Evolutionary conservation across 768 basidiomycete genomes (phyloP).

Genomic region (Suillus lakei): DNA sequence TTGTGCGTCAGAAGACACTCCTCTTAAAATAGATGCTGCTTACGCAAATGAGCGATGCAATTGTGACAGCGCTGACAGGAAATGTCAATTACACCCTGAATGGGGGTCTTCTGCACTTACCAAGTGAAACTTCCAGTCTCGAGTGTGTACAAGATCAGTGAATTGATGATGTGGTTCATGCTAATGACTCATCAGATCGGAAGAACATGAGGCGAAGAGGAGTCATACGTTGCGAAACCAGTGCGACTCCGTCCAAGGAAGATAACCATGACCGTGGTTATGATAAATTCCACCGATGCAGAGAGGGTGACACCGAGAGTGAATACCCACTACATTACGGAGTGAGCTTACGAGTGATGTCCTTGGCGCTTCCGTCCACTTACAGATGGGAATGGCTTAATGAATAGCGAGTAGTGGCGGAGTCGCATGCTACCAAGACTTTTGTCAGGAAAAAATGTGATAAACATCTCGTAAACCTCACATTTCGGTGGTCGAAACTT

Average conservation of each 20-base stretch:
- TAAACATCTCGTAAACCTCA: constrained; percentile 11
- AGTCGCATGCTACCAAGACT: constrained; percentile 25
- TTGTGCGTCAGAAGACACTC: not conserved
- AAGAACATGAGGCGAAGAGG: not conserved
- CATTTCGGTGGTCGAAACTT: constrained; percentile 39
- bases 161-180: constrained; percentile 53
- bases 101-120: constrained; percentile 18
- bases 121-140: constrained; percentile 57
- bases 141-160: constrained; percentile 54
- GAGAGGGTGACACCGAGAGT: constrained; percentile 36
- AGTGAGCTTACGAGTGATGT: not conserved
- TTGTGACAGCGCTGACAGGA: constrained; percentile 31
- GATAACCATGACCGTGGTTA: constrained; percentile 33
- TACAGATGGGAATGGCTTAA: constrained; percentile 36
- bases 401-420: constrained; percentile 34
- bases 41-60: constrained; percentile 38
- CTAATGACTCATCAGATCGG: constrained; percentile 26
- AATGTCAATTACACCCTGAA: not conserved
- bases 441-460: not conserved
- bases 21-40: not conserved
- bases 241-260: constrained; percentile 38
- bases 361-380: not conserved
- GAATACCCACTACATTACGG: constrained; percentile 32
- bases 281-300: constrained; percentile 38
- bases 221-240: constrained; percentile 31